Conservation (phyloP, 2,329 filamentous ascomycete species). For the Dothistroma pini region DNA sequence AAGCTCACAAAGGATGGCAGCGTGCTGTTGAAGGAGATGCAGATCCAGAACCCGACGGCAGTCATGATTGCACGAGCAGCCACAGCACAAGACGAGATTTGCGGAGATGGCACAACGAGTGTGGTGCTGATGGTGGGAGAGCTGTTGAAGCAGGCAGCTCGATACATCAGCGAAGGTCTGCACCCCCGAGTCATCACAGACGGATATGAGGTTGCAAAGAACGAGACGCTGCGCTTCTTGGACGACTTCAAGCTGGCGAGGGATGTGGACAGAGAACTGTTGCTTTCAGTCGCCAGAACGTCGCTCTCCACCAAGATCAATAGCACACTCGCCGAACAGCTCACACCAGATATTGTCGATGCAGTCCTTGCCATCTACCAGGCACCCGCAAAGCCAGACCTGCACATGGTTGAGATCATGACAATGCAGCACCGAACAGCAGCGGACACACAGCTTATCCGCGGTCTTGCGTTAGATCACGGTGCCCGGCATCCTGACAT, state of each 20-base stretch:
- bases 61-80: constrained; percentile 78
- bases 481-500: constrained; percentile 96
- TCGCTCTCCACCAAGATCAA: constrained; percentile 96
- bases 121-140: constrained; percentile 94
- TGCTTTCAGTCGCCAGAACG: constrained; percentile 88
- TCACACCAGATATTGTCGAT: constrained; percentile 94
- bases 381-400: constrained; percentile 82
- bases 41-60: constrained; percentile 98
- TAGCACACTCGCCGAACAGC: constrained; percentile 77
- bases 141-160: constrained; percentile 93
- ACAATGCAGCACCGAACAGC: constrained; percentile 99
- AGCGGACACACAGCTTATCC: constrained; percentile 92
- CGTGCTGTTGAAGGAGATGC: constrained; percentile 70
- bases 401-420: constrained; percentile 99
- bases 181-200: constrained; percentile 96
- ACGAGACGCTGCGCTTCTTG: constrained; percentile 88
- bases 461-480: constrained; percentile 88
- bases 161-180: constrained; percentile 93
- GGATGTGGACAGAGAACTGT: constrained; percentile 87
- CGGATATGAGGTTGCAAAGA: constrained; percentile 95
- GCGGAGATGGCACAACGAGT: constrained; percentile 94
- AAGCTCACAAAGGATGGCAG: constrained; percentile 99
- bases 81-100: constrained; percentile 97
- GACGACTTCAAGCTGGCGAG: constrained; percentile 87
- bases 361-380: constrained; percentile 93